A percentile compares a stretch with the other conserved stretches of the same genome.
These are phyloP conservation scores for Malus hybrid DNA, from an alignment of 331 rosid genomes.

Conservation along the genomic window DNA sequence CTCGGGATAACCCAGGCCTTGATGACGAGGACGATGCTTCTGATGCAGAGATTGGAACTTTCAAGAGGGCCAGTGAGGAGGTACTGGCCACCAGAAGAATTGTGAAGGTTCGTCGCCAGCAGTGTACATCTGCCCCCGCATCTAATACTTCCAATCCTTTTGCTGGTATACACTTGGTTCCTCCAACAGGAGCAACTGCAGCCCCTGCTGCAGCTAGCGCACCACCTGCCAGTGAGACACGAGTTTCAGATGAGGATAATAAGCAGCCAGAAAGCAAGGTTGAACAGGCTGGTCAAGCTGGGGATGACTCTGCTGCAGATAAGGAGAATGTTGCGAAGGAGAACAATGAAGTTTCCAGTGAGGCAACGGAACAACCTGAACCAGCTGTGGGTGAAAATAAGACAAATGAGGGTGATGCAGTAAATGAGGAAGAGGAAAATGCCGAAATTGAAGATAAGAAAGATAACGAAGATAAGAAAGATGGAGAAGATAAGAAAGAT, in stretches of 20 bases:
- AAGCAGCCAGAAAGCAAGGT: constrained; percentile 32
- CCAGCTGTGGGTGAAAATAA: constrained; percentile 13
- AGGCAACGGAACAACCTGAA: constrained; percentile 12
- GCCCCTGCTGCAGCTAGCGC: constrained; percentile 16
- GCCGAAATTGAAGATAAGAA: background rate
- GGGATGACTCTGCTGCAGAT: constrained; percentile 27
- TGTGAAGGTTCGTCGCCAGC: constrained; percentile 77
- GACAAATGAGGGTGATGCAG: background rate
- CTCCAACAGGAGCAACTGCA: constrained; percentile 36
- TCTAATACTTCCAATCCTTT: constrained; percentile 77
- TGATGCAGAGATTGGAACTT: constrained; percentile 65
- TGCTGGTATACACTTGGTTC: constrained; percentile 61
- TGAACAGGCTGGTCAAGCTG: constrained; percentile 18
- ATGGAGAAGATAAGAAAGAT: constrained; percentile 32
- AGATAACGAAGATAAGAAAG: constrained; percentile 31
- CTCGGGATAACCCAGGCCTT: constrained; percentile 66
- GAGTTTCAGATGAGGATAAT: constrained; percentile 14
- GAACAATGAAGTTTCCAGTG: background rate
- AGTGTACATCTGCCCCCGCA: constrained; percentile 40
- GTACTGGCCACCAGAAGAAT: constrained; percentile 82
- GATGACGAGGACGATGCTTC: constrained; percentile 68
- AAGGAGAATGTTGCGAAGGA: constrained; percentile 25
- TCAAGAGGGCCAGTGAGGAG: constrained; percentile 86
- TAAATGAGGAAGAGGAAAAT: no score
- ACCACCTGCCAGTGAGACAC: constrained; percentile 1